Percentiles rank a stretch among this genome's conserved stretches.
These are phyloP conservation scores for Rhododendron simsii DNA, from an alignment of 148 eudicot species.

Conservation along the genomic window DNA sequence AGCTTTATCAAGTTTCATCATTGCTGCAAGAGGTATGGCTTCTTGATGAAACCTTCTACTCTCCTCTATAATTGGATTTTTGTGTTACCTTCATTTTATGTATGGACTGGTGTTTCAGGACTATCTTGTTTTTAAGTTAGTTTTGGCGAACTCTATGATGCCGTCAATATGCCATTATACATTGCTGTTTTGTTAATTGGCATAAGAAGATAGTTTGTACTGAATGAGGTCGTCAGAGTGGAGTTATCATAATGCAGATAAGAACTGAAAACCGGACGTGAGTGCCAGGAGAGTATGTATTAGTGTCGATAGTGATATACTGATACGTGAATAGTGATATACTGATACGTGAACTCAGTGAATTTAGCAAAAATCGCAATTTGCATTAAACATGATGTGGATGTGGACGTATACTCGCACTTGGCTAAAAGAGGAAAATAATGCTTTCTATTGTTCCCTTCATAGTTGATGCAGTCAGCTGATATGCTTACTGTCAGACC, in stretches of 20 bases:
- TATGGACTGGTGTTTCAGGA: not conserved
- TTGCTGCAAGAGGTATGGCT: not conserved
- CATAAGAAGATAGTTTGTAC: not conserved
- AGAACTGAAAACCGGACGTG: not conserved
- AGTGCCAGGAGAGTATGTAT: not conserved
- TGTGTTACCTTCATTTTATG: not conserved
- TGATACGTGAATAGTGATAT: not conserved
- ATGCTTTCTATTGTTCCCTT: not conserved
- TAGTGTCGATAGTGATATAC: not conserved
- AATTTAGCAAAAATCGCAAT: not conserved
- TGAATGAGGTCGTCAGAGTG: not conserved
- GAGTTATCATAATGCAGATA: not conserved
- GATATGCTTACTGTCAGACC: not conserved
- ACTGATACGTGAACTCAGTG: no score
- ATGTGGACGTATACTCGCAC: not conserved
- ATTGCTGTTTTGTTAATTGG: not conserved
- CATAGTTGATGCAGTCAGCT: no score
- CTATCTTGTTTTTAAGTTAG: not conserved
- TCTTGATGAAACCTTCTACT: not conserved
- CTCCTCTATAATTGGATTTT: not conserved
- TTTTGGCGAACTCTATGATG: not conserved
- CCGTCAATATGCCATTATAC: not conserved
- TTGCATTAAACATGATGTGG: not conserved
- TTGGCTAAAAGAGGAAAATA: slow-evolving; percentile 1
- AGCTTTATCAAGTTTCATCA: not conserved